Conservation (phyloP, 345 rosid species). For the Pelargonium nanum region DNA sequence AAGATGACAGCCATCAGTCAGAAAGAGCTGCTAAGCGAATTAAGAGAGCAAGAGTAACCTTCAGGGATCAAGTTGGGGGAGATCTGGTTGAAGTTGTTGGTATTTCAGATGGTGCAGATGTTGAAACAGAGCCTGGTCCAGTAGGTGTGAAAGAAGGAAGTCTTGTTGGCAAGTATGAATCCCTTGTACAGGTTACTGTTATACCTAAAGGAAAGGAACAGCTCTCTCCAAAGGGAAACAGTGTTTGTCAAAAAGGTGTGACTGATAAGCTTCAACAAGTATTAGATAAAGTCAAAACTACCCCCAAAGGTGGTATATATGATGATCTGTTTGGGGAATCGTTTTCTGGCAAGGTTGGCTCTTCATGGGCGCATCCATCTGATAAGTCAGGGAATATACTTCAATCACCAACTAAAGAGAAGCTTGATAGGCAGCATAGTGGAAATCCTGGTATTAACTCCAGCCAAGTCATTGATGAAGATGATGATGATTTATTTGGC, state of each 20-base stretch:
- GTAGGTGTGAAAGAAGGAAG: constrained; percentile 86
- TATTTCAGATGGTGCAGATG: constrained; percentile 84
- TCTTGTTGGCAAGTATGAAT: constrained; percentile 84
- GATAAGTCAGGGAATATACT: constrained; percentile 14
- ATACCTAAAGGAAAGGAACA: constrained; percentile 72
- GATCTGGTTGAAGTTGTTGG: constrained; percentile 87
- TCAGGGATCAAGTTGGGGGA: constrained; percentile 83
- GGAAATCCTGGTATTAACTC: constrained; percentile 15
- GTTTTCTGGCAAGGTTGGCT: constrained; percentile 59
- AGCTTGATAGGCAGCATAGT: constrained; percentile 14
- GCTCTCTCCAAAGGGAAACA: constrained; percentile 29
- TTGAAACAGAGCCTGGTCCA: constrained; percentile 93
- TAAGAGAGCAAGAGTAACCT: constrained; percentile 52
- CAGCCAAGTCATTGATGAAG: constrained; percentile 24
- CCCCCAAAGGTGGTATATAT: constrained; percentile 48
- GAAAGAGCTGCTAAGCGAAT: constrained; percentile 49
- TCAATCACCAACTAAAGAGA: constrained; percentile 23
- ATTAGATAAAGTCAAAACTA: constrained; percentile 48
- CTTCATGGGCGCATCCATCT: constrained; percentile 68
- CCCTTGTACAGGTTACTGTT: constrained; percentile 59
- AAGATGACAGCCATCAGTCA: constrained; percentile 15
- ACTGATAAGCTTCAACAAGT: constrained; percentile 67
- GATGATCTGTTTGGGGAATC: constrained; percentile 76
- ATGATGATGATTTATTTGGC: constrained; percentile 86
- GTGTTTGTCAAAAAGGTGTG: constrained; percentile 38